Evolutionary conservation across 1,139 yeast genomes (phyloP).

Genomic region (Suhomyces yuchorum): DNA sequence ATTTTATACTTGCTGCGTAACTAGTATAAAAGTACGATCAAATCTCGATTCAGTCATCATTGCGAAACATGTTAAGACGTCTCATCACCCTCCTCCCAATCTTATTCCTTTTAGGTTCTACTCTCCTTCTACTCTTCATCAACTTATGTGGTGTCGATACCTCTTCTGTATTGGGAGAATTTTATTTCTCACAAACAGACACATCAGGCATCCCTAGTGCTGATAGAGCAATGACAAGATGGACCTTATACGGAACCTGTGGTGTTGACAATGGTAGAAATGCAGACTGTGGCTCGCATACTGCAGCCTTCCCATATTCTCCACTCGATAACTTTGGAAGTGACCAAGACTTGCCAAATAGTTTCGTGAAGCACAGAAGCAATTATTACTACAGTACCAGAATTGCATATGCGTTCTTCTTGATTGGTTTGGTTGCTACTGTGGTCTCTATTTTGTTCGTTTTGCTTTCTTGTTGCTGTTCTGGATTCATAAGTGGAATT

Average conservation of each 20-base stretch:
- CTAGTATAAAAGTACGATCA: not conserved
- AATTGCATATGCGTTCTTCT: slow-evolving; percentile 66
- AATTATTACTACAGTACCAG: slow-evolving; percentile 65
- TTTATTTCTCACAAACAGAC: slow-evolving; percentile 74
- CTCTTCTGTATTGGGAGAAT: slow-evolving; percentile 47
- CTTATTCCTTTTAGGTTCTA: slow-evolving; percentile 40
- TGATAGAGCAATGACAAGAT: slow-evolving; percentile 48
- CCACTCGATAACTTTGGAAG: slow-evolving; percentile 60
- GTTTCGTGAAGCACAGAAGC: slow-evolving; percentile 47
- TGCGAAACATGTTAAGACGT: slow-evolving; percentile 18
- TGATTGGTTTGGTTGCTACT: slow-evolving; percentile 61
- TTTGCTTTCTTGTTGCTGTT: slow-evolving; percentile 7
- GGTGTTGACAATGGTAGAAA: slow-evolving; percentile 41
- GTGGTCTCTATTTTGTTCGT: slow-evolving; percentile 41
- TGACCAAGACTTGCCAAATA: slow-evolving; percentile 45
- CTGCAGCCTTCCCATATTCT: slow-evolving; percentile 68
- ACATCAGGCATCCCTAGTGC: slow-evolving; percentile 59
- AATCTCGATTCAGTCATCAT: not conserved
- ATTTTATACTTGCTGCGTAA: not conserved
- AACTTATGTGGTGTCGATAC: slow-evolving; percentile 63
- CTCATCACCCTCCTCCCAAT: slow-evolving; percentile 30
- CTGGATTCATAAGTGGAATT: slow-evolving; percentile 29
- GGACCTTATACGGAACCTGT: slow-evolving; percentile 76
- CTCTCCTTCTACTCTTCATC: slow-evolving; percentile 60
- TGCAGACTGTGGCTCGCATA: slow-evolving; percentile 46